Evolutionary conservation across 2,329 filamentous ascomycete genomes (phyloP).

Genomic region (Cladosporium halotolerans): DNA sequence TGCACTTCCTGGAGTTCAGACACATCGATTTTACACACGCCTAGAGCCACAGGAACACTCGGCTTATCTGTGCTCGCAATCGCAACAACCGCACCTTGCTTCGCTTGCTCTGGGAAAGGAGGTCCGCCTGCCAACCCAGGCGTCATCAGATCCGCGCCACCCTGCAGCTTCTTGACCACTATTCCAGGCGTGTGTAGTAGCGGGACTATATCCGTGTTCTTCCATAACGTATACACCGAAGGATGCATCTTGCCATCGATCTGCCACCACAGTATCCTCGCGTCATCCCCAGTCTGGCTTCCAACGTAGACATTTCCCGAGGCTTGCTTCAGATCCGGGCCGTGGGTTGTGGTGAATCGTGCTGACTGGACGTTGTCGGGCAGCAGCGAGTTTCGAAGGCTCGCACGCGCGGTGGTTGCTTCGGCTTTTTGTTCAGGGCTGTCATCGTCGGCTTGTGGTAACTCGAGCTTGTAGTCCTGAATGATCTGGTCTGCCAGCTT

Average conservation of each 20-base stretch:
- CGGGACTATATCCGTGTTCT: constrained; percentile 54
- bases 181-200: constrained; percentile 58
- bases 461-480: constrained; percentile 49
- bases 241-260: constrained; percentile 51
- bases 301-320: constrained; percentile 61
- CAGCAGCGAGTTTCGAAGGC: constrained; percentile 53
- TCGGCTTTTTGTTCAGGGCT: constrained; percentile 39
- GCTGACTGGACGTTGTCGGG: constrained; percentile 59
- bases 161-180: constrained; percentile 57
- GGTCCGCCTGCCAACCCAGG: constrained; percentile 60
- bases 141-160: constrained; percentile 63
- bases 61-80: constrained; percentile 54
- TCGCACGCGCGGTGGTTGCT: constrained; percentile 41
- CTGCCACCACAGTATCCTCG: constrained; percentile 59
- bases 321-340: constrained; percentile 55
- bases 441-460: constrained; percentile 23
- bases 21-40: constrained; percentile 59
- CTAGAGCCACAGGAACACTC: constrained; percentile 58
- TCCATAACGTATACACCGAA: constrained; percentile 61
- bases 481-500: constrained; percentile 64
- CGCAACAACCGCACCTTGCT: constrained; percentile 56
- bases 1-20: constrained; percentile 49
- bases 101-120: constrained; percentile 55
- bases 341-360: constrained; percentile 59
- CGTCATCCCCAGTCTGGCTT: constrained; percentile 50